These are phyloP conservation scores for Xylaria cubensis DNA, from an alignment of 495 filamentous ascomycete genomes.

Conservation along the genomic window DNA sequence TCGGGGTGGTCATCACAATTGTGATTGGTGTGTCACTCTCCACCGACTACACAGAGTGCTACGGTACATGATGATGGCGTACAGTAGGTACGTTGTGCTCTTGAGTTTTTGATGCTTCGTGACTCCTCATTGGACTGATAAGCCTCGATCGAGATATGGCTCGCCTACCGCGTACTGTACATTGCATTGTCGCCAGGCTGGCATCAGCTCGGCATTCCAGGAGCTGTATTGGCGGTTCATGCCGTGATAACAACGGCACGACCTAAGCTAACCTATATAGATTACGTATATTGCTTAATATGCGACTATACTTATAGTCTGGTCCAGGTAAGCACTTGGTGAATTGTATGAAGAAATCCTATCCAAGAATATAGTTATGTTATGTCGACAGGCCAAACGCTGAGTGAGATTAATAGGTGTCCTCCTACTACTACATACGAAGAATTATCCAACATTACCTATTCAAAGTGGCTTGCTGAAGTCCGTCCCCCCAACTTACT, in stretches of 20 bases:
- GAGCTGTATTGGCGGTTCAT: slow-evolving; percentile 26
- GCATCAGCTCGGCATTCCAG: slow-evolving; percentile 27
- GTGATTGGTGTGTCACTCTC: slow-evolving; percentile 21
- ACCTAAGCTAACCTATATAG: slow-evolving; percentile 4
- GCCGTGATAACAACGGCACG: slow-evolving; percentile 24
- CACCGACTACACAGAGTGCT: slow-evolving; percentile 14
- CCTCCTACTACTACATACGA: not conserved
- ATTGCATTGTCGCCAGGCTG: slow-evolving; percentile 15
- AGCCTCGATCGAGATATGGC: slow-evolving; percentile 21
- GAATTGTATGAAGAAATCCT: not conserved
- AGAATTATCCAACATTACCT: not conserved
- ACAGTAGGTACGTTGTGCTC: slow-evolving; percentile 10
- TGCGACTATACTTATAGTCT: not conserved
- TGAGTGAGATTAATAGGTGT: not conserved
- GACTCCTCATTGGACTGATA: slow-evolving; percentile 26
- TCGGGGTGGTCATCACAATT: slow-evolving; percentile 11
- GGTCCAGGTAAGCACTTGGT: not conserved
- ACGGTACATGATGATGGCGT: slow-evolving; percentile 22
- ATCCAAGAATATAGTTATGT: not conserved
- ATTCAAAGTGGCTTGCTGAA: not conserved
- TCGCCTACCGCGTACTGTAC: slow-evolving; percentile 10
- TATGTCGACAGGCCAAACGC: not conserved
- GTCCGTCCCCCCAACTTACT: not conserved
- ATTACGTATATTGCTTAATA: slow-evolving; percentile 15
- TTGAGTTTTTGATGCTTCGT: not conserved